A percentile compares a stretch with the other conserved stretches of the same genome.
phyloP scores from a whole-genome alignment of 179 eudicot species.

The Spergularia azorica region DNA sequence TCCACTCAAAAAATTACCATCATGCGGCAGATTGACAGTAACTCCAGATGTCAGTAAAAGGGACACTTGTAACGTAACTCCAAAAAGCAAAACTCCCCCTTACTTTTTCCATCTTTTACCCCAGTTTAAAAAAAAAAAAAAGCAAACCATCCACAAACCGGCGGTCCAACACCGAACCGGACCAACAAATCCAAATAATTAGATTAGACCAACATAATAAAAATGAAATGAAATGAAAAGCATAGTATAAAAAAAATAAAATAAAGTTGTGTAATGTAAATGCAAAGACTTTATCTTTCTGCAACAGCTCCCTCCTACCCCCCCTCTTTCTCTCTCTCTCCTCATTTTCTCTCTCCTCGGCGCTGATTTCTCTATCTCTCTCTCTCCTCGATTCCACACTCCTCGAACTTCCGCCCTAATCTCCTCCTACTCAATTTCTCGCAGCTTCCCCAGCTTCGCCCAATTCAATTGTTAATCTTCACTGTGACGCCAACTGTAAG shows the following conservation, averaged over 20 bases:
- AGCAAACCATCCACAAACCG: too few relatives aligned
- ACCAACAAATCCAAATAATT: too few relatives aligned
- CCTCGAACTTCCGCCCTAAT: conserved; percentile 11
- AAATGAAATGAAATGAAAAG: too few relatives aligned
- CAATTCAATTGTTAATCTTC: not conserved
- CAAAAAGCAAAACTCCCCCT: too few relatives aligned
- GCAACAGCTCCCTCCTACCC: conserved; percentile 11
- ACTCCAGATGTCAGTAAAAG: too few relatives aligned
- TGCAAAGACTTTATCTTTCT: conserved; percentile 26
- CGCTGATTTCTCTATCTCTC: conserved; percentile 9
- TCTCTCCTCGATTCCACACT: conserved; percentile 8
- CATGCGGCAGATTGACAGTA: too few relatives aligned
- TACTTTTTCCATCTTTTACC: too few relatives aligned
- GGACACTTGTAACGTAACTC: too few relatives aligned
- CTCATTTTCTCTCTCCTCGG: not conserved
- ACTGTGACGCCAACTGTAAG: conserved; percentile 1
- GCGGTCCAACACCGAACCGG: too few relatives aligned
- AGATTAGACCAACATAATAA: too few relatives aligned
- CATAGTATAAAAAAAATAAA: not conserved
- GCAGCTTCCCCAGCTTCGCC: not conserved
- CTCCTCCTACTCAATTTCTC: not conserved
- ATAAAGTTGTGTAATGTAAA: not conserved
- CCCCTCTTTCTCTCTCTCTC: not conserved
- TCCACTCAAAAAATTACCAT: too few relatives aligned
- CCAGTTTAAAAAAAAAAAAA: too few relatives aligned